Percentiles rank a stretch among this genome's conserved stretches.
Evolutionary conservation across 1,139 yeast species (phyloP).

Genomic region (Suhomyces panamericanus): DNA sequence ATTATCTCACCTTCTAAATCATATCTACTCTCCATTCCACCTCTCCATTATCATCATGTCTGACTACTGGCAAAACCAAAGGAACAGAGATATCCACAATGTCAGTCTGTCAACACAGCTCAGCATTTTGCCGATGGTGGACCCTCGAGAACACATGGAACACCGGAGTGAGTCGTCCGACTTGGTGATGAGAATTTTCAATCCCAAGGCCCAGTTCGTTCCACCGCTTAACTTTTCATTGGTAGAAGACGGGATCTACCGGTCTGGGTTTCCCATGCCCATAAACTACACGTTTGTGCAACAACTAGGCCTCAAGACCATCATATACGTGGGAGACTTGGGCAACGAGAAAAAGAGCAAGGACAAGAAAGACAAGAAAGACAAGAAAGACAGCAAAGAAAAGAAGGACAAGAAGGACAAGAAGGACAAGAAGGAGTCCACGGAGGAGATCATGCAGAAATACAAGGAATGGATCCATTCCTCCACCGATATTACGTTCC

Average conservation of each 20-base stretch:
- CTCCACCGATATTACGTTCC: conserved; percentile 52
- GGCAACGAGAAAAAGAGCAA: conserved; percentile 27
- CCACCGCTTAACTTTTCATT: conserved; percentile 92
- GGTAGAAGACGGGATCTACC: conserved; percentile 81
- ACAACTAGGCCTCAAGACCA: conserved; percentile 70
- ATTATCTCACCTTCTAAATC: too few species aligned
- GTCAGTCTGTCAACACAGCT: conserved; percentile 10
- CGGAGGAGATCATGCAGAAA: conserved; percentile 39
- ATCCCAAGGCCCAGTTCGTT: conserved; percentile 41
- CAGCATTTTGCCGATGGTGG: conserved; percentile 13
- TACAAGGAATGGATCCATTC: conserved; percentile 67
- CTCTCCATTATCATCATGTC: background rate
- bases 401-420: conserved; percentile 7
- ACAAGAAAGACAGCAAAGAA: conserved; percentile 14
- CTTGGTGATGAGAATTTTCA: conserved; percentile 11
- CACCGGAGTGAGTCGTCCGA: background rate
- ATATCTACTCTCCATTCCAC: too few species aligned
- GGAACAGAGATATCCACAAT: conserved; percentile 10
- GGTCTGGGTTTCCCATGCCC: conserved; percentile 93
- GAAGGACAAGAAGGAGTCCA: conserved; percentile 37
- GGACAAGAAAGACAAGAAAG: conserved; percentile 8
- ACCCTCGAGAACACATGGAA: conserved; percentile 1
- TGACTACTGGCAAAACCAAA: conserved; percentile 5
- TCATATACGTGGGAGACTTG: conserved; percentile 78
- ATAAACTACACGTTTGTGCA: conserved; percentile 77